phyloP scores from a whole-genome alignment of 1,139 yeast genomes.

The Hyphopichia buzzinii region DNA sequence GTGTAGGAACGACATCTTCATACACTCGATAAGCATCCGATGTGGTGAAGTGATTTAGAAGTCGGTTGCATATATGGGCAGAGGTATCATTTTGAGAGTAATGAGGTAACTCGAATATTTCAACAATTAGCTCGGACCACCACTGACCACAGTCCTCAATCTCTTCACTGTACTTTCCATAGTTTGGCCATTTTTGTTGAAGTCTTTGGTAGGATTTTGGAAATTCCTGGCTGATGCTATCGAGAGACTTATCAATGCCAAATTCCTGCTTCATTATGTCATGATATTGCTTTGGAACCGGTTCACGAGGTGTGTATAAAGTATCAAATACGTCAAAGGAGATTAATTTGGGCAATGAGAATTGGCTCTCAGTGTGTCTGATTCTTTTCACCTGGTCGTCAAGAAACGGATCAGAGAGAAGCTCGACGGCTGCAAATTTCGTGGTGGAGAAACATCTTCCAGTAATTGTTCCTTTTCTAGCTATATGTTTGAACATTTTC shows the following conservation, averaged over 20 bases:
- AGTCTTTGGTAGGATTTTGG: constrained; percentile 26
- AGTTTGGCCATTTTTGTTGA: constrained; percentile 49
- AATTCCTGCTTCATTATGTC: constrained; percentile 39
- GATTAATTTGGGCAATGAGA: constrained; percentile 47
- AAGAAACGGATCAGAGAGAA: constrained; percentile 29
- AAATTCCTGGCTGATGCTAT: constrained; percentile 26
- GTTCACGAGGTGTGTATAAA: constrained; percentile 53
- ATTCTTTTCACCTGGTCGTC: constrained; percentile 22
- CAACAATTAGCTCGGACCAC: constrained; percentile 56
- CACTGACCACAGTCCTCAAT: constrained; percentile 40
- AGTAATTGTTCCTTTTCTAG: too few relatives aligned
- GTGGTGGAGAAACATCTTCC: constrained; percentile 2
- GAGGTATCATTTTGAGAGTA: constrained; percentile 16
- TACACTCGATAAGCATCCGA: constrained; percentile 51
- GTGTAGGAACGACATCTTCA: constrained; percentile 52
- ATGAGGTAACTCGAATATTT: constrained; percentile 35
- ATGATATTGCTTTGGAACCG: constrained; percentile 53
- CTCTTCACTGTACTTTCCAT: constrained; percentile 45
- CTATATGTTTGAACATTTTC: too few relatives aligned
- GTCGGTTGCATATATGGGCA: constrained; percentile 29
- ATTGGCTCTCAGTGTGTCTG: constrained; percentile 28
- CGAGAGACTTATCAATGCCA: constrained; percentile 38
- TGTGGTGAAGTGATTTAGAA: constrained; percentile 47
- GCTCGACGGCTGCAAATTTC: neutral
- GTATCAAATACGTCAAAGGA: constrained; percentile 73